phyloP scores from a whole-genome alignment of 2,329 filamentous ascomycete genomes.

The Botrytis fabae region DNA sequence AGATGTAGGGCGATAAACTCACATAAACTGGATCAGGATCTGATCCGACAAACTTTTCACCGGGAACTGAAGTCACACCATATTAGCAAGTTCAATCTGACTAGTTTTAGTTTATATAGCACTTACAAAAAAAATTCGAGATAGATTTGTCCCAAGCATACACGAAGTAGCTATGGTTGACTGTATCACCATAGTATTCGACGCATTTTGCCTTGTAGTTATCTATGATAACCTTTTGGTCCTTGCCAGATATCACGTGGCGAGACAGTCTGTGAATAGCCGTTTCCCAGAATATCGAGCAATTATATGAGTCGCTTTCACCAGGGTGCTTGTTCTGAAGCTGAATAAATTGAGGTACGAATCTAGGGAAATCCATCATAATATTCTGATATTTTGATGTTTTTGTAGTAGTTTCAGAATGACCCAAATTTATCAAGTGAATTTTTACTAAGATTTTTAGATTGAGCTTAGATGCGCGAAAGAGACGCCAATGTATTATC shows the following conservation, averaged over 20 bases:
- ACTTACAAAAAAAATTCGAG: neutral
- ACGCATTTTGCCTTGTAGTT: neutral
- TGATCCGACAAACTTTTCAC: neutral
- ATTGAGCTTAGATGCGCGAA: neutral
- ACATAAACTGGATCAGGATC: neutral
- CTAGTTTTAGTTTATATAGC: fast-evolving
- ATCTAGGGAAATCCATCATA: neutral
- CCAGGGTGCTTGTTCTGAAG: neutral
- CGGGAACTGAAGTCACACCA: neutral
- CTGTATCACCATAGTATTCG: neutral
- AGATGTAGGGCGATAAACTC: no score
- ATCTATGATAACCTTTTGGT: neutral
- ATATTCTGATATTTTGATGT: neutral
- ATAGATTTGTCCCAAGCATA: neutral
- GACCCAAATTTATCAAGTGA: fast-evolving
- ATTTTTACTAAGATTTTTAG: fast-evolving
- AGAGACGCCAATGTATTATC: neutral
- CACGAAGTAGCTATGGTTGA: fast-evolving
- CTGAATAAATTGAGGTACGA: neutral
- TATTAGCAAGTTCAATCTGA: neutral
- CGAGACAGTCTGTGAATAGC: neutral
- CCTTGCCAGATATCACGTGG: fast-evolving
- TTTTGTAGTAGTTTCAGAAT: neutral
- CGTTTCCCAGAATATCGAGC: neutral
- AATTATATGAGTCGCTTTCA: neutral